Conservation (phyloP, 495 filamentous ascomycete genomes). For the Aspergillus biplanus region DNA sequence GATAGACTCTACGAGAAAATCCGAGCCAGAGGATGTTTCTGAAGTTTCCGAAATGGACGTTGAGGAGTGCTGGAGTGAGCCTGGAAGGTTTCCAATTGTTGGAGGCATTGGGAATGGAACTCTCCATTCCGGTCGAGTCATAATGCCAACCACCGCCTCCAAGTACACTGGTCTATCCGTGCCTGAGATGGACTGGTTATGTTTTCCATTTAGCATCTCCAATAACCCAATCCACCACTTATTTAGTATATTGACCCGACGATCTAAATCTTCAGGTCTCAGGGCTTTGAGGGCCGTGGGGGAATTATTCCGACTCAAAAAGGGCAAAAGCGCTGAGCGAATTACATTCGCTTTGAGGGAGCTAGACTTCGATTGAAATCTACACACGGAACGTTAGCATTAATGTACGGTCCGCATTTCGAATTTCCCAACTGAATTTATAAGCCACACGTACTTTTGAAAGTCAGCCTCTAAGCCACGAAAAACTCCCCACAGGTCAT, state of each 20-base stretch:
- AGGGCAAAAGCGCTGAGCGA: constrained; percentile 78
- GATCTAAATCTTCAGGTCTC: constrained; percentile 83
- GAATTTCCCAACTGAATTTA: neutral
- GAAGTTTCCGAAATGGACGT: constrained; percentile 47
- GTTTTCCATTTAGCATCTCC: constrained; percentile 78
- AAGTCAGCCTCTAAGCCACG: constrained; percentile 81
- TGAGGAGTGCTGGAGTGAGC: constrained; percentile 39
- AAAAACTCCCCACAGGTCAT: constrained; percentile 90
- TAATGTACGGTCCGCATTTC: neutral
- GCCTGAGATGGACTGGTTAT: constrained; percentile 72
- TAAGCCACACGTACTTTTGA: constrained; percentile 59
- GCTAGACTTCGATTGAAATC: constrained; percentile 76
- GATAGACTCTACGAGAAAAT: constrained; percentile 85
- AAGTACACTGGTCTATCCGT: constrained; percentile 81
- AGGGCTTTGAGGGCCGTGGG: constrained; percentile 70
- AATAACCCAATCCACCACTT: constrained; percentile 96
- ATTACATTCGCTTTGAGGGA: constrained; percentile 80
- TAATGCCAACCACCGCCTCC: constrained; percentile 80
- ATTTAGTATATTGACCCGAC: constrained; percentile 79
- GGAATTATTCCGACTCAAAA: constrained; percentile 71
- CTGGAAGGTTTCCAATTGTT: constrained; percentile 30
- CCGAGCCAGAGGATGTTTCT: constrained; percentile 58
- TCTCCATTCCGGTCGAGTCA: constrained; percentile 94
- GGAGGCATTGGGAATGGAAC: constrained; percentile 59
- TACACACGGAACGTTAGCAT: constrained; percentile 22